Base-by-base conservation (phyloP, 345 rosid species). In the Gynandropsis gynandra region DNA sequence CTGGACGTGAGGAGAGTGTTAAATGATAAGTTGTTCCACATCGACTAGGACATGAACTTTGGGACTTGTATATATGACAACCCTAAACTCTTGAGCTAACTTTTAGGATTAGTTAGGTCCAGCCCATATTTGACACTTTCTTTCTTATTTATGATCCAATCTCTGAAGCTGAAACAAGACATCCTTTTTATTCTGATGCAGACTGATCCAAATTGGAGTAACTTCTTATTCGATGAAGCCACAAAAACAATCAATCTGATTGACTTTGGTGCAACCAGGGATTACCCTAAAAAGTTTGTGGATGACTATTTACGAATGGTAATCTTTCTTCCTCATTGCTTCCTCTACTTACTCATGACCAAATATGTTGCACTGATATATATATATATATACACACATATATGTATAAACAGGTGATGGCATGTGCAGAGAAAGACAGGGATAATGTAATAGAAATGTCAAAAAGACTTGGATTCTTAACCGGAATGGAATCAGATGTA, bases 171-270 rank as follows among this genome's bases (percentile, higher is more conserved):
- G 29, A 24, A 24, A 24, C 29, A 24, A 24, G 2, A 24, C 2
- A 24, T 24, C 34, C 16, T 42, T 54, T 33, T 47, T n/a, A n/a
- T n/a, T 34, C 38, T 59, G n/a, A 4, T 73, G 71, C 88, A 87
- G 80, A 92, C 98, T 0, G 98, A 92, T 70, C 98, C 98, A 46
- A 92, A 87, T 62, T 92, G 98, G 98, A 53, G 98, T 48, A 92
- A 87, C 65, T 87, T 92, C 80, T 74, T 92, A 63, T 87, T 73
- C 54, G 70, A 92, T 7, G 90, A 78, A 55, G 50, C 75, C 46
- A 74, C 86, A 49, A 75, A 65, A 53, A 82, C 75, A 44, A 66
- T 87, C 48, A 87, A 85, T 74, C 95, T 92, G 59, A 85, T 92
- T 0, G 97, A 92, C 69, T 87, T 92, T 8, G 98, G 98, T 67